These are phyloP conservation scores for Trametes meyenii DNA, from an alignment of 768 basidiomycete species.

Conservation along the genomic window DNA sequence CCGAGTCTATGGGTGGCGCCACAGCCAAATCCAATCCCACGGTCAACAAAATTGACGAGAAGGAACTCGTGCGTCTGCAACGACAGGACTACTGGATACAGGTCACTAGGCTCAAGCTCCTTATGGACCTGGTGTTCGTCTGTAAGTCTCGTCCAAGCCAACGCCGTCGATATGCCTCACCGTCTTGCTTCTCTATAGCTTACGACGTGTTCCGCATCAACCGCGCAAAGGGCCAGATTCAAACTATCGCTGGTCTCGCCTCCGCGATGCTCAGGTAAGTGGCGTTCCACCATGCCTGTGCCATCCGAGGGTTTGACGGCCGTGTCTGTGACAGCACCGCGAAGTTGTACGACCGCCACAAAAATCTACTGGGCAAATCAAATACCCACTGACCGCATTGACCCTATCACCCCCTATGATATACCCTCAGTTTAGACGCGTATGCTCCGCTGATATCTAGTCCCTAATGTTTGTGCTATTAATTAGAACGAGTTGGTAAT, in stretches of 20 bases:
- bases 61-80: conserved; percentile 67
- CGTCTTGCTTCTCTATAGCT: conserved; percentile 45
- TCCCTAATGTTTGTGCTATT: conserved; percentile 4
- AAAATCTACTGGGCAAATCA: conserved; percentile 46
- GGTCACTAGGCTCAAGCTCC: conserved; percentile 66
- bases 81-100: conserved; percentile 79
- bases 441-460: conserved; percentile 11
- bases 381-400: conserved; percentile 11
- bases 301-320: conserved; percentile 7
- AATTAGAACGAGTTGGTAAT: conserved; percentile 12
- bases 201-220: conserved; percentile 79
- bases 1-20: conserved; percentile 70
- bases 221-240: conserved; percentile 59
- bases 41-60: conserved; percentile 61
- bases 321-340: conserved; percentile 50
- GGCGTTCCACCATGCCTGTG: neutral
- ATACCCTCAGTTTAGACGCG: conserved; percentile 7
- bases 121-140: conserved; percentile 87
- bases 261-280: conserved; percentile 76
- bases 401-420: conserved; percentile 1
- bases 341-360: conserved; percentile 77
- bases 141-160: conserved; percentile 51
- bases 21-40: conserved; percentile 71
- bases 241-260: conserved; percentile 66
- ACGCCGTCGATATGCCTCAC: neutral